These are phyloP conservation scores for Macrotyloma uniflorum DNA, from an alignment of 306 rosid genomes.

Conservation along the genomic window DNA sequence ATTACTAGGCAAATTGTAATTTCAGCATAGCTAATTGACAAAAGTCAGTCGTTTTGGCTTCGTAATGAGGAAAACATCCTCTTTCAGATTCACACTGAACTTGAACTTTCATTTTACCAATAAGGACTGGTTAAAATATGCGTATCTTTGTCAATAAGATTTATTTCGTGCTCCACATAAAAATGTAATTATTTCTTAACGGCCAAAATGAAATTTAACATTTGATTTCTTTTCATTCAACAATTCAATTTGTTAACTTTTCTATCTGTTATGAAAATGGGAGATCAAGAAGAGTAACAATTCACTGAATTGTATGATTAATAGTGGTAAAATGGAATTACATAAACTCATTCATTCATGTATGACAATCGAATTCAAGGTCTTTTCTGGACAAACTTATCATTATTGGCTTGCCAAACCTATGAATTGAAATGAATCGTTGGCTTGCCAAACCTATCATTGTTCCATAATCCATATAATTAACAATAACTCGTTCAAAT, in stretches of 20 bases:
- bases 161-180: not conserved
- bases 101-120: not conserved
- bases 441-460: not conserved
- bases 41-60: not conserved
- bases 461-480: constrained; percentile 2
- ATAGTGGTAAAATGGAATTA: not conserved
- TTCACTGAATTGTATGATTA: not conserved
- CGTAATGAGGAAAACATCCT: not conserved
- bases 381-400: no score
- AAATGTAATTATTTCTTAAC: not conserved
- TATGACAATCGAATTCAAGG: not conserved
- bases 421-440: not conserved
- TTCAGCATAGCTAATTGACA: not conserved
- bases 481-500: not conserved
- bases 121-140: not conserved
- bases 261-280: not conserved
- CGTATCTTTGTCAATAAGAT: not conserved
- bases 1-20: not conserved
- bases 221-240: not conserved
- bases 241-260: not conserved
- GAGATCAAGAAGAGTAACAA: not conserved
- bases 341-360: not conserved
- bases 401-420: no score
- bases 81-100: not conserved
- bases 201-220: not conserved